Evolutionary conservation across 805 yeast genomes (phyloP), one percentile per base, ranked within the genome.

Genomic region (Ogataea thermomethanolica): DNA sequence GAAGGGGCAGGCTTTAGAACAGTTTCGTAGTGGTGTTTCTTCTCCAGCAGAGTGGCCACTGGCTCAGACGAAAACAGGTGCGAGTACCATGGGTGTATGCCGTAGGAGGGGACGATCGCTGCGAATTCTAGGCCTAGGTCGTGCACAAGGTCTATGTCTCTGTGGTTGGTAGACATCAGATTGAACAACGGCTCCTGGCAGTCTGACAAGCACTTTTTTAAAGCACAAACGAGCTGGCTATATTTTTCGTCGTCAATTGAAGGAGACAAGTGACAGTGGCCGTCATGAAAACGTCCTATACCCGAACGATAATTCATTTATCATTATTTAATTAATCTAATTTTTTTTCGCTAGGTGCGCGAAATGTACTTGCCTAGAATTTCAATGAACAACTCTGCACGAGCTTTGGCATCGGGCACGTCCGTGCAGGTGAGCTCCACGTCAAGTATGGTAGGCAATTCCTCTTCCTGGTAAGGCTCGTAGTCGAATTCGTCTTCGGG

Each of bases 1-100:
- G 61, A 55, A 5, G 73, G 69, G 3, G 37, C n/a, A 13, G 57
- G 35, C 66, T 74, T 38, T 42, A 90, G 62, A 0, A 88, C 74
- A 0, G 52, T 20, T 1, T 44, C 35, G 53, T 90, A 90, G 58
- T 90, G 97, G 12, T 29, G 13, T 49, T 80, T 81, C 25, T 53
- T 48, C 1, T 51, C 53, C 1, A 37, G 29, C 1, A 43, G 50
- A 20, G 43, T 13, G 7, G 39, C n/a, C 9, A 45, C 3, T 12
- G 12, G 34, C 1, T 51, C 57, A n/a, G 61, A 51, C 2, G 74
- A 64, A 46, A 78, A 82, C 13, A 81, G 48, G 58, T 90, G 95
- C 3, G 79, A 63, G 54, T 76, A 90, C 98, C 98, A 91, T 0
- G 99, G 99, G 61, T 91, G 99, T 1, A 88, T 66, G 0, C 98